Evolutionary conservation across 805 yeast genomes (phyloP), one percentile per base, ranked within the genome.

Genomic region (Lipomyces orientalis): DNA sequence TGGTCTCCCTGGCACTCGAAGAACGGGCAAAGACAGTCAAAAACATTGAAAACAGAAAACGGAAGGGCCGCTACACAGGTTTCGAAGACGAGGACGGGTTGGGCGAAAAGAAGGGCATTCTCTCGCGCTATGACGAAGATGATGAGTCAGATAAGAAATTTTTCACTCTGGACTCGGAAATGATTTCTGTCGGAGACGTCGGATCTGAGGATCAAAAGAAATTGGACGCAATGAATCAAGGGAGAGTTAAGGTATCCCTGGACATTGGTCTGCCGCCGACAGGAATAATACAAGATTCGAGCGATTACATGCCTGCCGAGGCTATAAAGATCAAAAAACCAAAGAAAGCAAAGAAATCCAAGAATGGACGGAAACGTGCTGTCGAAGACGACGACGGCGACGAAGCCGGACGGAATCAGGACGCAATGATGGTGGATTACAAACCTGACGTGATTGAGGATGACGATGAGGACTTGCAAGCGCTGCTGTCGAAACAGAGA

Each of bases 1-100:
- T 88, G 37, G 80, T 76, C 35, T 81, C 86, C 61, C 84, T 81
- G n/a, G 76, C 72, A n/a, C 64, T 78, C 25, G 79, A 77, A 65
- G 75, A 79, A n/a, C 73, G 77, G 62, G 71, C 77, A 33, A 76
- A 77, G 31, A 61, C 79, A 9, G 72, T 75, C 39, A 69, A 72
- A 62, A 72, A 60, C 69, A 65, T 25, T 73, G 76, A 66, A 54
- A 68, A 66, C 54, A 43, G 59, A 35, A 65, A 39, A 33, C 64
- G 60, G 61, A 66, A 66, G 33, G 60, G 66, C 12, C 59, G 64
- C 14, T 72, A 72, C 60, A 61, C 71, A 8, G 70, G 71, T n/a
- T 69, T 62, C 51, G 74, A 71, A 62, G 74, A 72, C 19, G 72
- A 75, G 2, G 55, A 52, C 9, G 78, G 75, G 60, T 67, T 74